Base-by-base conservation (phyloP, 441 rosid genomes). In the Erodium trifolium region DNA sequence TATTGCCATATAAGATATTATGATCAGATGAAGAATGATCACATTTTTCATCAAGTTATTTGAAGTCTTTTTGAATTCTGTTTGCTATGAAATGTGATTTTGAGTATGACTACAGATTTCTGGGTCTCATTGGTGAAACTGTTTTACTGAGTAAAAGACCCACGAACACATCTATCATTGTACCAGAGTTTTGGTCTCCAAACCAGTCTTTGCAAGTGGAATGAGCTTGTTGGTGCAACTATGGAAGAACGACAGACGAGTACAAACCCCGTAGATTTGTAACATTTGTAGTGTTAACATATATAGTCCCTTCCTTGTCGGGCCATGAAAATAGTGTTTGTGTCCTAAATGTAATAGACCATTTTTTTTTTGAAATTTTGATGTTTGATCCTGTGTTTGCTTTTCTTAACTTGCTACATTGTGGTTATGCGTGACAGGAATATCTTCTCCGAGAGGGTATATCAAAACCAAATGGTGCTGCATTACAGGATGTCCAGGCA, bases 371-470 rank as follows among this genome's bases (percentile, higher is more conserved):
- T 49, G n/a, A 31, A 59, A 59, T 9, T 57, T 71, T 51, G 34
- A 31, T 31, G 34, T 31, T 31, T 31, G 3, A 31, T 31, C 18
- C 23, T 13, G 45, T n/a, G 66, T 53, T 57, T 63, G 34, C 72
- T 49, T 29, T 63, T 68, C 43, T 73, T 79, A 35, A 67, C 65
- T 14, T 64, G 55, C 17, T 76, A 66, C 35, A 68, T 49, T 63
- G 16, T 65, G 66, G 29, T 70, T 13, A 41, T 75, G 67, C 43
- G 23, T 70, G 79, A 80, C 84, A 95, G 99, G 89, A 92, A 95
- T 78, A 72, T 92, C 63, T 90, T 95, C 71, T 92, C 90, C 39
- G 96, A 95, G 95, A 88, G 79, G 98, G 97, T 63, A 71, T 80
- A 51, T 78, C 86, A 65, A 79, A 83, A 80, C 96, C 91, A 55